A percentile compares a stretch with the other conserved stretches of the same genome.
Conservation (phyloP, 2,329 filamentous ascomycete genomes). For the Colletotrichum godetiae region DNA sequence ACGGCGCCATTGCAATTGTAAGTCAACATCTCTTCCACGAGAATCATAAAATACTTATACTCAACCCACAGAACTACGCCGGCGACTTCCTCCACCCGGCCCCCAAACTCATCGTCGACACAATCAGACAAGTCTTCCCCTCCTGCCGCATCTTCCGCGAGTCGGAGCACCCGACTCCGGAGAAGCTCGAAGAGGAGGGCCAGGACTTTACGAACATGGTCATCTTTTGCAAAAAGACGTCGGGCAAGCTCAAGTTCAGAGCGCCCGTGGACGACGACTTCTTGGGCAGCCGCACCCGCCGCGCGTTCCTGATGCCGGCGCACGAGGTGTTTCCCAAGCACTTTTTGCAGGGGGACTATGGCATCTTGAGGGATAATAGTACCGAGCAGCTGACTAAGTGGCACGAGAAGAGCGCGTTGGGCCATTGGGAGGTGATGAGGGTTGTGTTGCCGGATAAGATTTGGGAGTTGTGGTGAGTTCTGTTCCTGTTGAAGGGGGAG, state of each 20-base stretch:
- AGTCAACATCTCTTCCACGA: too few relatives aligned
- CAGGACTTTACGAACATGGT: conserved; percentile 95
- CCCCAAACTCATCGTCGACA: conserved; percentile 82
- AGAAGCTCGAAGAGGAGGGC: conserved; percentile 58
- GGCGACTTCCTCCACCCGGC: conserved; percentile 85
- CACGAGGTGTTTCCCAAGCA: conserved; percentile 72
- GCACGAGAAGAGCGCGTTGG: conserved; percentile 80
- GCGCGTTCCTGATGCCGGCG: conserved; percentile 77
- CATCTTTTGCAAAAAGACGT: conserved; percentile 85
- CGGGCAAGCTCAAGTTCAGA: conserved; percentile 71
- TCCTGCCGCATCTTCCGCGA: conserved; percentile 93
- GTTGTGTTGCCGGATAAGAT: conserved; percentile 79
- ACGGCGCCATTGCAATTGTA: conserved; percentile 90
- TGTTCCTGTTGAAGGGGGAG: neutral
- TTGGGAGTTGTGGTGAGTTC: conserved; percentile 88
- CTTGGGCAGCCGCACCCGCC: conserved; percentile 76
- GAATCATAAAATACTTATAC: too few relatives aligned
- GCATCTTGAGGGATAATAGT: conserved; percentile 70
- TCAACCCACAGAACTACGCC: conserved; percentile 78
- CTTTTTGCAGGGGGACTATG: conserved; percentile 58
- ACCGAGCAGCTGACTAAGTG: conserved; percentile 75
- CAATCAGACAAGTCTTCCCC: conserved; percentile 86
- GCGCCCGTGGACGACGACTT: conserved; percentile 72
- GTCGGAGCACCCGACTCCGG: conserved; percentile 62
- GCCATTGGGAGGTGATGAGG: conserved; percentile 95